These are phyloP conservation scores for Cucumis sativus DNA, from an alignment of 306 rosid species.

Conservation along the genomic window DNA sequence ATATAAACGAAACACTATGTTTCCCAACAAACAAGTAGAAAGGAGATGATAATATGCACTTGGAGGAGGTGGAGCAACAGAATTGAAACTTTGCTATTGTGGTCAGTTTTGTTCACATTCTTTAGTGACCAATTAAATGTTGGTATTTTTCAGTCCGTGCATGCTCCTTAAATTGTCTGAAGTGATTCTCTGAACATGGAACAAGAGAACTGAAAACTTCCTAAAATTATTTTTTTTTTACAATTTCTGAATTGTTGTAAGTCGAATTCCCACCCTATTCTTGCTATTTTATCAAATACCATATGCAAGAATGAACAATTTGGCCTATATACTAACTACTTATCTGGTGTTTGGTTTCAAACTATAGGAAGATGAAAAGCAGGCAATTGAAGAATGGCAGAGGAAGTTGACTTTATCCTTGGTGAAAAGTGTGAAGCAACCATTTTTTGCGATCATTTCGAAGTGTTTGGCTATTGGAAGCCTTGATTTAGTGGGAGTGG, in stretches of 20 bases:
- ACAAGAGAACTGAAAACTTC: background rate
- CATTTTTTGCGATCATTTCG: constrained; percentile 38
- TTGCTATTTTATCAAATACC: background rate
- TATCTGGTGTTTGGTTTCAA: constrained; percentile 9
- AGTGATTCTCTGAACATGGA: background rate
- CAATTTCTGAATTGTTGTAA: background rate
- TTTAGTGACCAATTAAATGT: background rate
- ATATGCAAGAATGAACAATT: background rate
- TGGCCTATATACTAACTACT: background rate
- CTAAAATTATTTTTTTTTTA: background rate
- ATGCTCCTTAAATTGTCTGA: background rate
- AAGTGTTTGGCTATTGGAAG: constrained; percentile 40
- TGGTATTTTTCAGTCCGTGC: background rate
- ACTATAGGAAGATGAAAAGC: constrained; percentile 40
- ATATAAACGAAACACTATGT: background rate
- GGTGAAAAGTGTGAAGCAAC: constrained; percentile 43
- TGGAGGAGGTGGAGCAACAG: background rate
- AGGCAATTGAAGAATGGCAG: constrained; percentile 31
- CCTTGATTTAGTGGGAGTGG: constrained; percentile 36
- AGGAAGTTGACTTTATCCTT: constrained; percentile 33
- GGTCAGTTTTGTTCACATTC: background rate
- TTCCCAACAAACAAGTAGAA: background rate
- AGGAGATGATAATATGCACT: background rate
- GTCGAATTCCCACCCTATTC: background rate
- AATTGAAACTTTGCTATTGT: background rate